Evolutionary conservation across 2,329 filamentous ascomycete species (phyloP).

Genomic region (Aspergillus hiratsukae): DNA sequence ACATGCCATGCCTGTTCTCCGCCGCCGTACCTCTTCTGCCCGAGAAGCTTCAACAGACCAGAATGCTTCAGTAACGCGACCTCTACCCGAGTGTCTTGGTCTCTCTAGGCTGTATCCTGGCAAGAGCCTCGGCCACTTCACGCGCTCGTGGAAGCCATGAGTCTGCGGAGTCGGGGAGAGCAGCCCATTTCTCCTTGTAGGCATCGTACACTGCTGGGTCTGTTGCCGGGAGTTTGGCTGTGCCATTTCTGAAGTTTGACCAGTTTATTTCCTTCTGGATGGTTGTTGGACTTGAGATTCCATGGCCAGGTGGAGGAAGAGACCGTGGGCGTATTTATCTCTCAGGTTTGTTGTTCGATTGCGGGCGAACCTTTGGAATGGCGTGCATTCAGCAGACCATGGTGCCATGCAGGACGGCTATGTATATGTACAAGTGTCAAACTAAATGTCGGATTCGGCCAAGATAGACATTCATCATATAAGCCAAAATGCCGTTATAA

Average conservation of each 20-base stretch:
- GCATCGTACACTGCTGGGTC: conserved; percentile 40
- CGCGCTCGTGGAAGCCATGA: conserved; percentile 48
- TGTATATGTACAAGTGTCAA: too few species aligned
- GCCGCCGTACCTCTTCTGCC: conserved; percentile 49
- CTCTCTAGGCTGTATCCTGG: conserved; percentile 46
- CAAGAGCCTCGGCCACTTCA: conserved; percentile 48
- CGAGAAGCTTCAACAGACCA: conserved; percentile 49
- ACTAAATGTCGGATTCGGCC: too few species aligned
- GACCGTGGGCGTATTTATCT: neutral
- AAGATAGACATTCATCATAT: too few species aligned
- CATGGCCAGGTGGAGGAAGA: too few species aligned
- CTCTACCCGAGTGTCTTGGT: conserved; percentile 49
- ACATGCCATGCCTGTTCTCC: conserved; percentile 52
- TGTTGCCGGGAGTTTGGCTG: conserved; percentile 19
- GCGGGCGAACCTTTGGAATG: neutral
- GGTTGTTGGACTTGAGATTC: too few species aligned
- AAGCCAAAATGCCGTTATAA: neutral
- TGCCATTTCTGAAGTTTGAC: conserved; percentile 8
- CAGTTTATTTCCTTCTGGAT: neutral
- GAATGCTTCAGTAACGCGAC: conserved; percentile 50
- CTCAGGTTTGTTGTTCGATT: neutral
- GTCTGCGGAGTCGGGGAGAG: conserved; percentile 35
- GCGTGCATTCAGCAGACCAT: neutral
- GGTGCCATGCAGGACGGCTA: neutral
- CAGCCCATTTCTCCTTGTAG: conserved; percentile 36